A percentile compares a stretch with the other conserved stretches of the same genome.
These are phyloP conservation scores for Rhizopogon salebrosus DNA, from an alignment of 768 basidiomycete genomes.

Conservation along the genomic window DNA sequence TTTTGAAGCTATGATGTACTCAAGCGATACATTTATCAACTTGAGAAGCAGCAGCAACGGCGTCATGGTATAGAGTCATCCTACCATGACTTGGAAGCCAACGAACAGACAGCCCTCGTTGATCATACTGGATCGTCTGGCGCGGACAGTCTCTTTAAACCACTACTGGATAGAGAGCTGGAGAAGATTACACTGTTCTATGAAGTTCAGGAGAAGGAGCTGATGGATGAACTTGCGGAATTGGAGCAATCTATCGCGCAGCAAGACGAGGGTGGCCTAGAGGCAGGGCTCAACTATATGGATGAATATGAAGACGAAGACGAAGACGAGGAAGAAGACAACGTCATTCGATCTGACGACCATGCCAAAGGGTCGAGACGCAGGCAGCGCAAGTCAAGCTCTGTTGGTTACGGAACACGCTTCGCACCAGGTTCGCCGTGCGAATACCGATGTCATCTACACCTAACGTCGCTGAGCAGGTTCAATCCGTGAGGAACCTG, in stretches of 20 bases:
- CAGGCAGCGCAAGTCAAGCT: conserved; percentile 32
- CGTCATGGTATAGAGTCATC: conserved; percentile 34
- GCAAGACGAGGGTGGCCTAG: conserved; percentile 58
- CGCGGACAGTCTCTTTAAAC: conserved; percentile 60
- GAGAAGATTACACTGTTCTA: conserved; percentile 81
- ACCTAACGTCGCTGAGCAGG: conserved; percentile 1
- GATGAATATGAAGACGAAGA: conserved; percentile 47
- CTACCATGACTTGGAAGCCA: conserved; percentile 58
- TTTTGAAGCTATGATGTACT: conserved; percentile 69
- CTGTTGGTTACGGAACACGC: conserved; percentile 19
- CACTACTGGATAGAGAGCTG: conserved; percentile 77
- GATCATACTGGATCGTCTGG: conserved; percentile 28
- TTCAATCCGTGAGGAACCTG: conserved; percentile 4
- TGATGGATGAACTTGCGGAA: conserved; percentile 53
- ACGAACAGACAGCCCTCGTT: conserved; percentile 56
- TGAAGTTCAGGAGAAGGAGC: conserved; percentile 65
- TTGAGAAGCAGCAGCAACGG: conserved; percentile 67
- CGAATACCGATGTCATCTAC: neutral
- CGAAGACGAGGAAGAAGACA: conserved; percentile 55
- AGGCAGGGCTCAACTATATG: conserved; percentile 44
- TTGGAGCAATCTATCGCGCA: conserved; percentile 51
- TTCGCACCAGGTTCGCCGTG: conserved; percentile 16
- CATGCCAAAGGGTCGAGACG: conserved; percentile 21
- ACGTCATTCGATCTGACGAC: conserved; percentile 26
- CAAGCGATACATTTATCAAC: conserved; percentile 81